These are phyloP conservation scores for Luzula sylvatica DNA, from an alignment of 176 grass and related monocot genomes.

Conservation along the genomic window DNA sequence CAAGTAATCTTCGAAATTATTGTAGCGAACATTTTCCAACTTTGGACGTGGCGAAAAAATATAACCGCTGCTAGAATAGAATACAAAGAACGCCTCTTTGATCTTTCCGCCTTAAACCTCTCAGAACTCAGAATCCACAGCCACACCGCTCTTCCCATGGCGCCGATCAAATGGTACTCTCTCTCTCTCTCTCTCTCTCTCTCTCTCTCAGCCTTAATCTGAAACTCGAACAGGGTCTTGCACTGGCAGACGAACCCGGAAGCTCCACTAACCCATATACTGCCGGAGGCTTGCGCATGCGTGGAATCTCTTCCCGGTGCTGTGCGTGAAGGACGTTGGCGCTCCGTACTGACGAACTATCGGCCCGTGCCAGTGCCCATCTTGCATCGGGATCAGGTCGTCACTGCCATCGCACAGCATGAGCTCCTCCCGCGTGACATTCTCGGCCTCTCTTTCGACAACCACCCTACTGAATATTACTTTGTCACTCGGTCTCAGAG, in stretches of 20 bases:
- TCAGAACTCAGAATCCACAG: too few relatives aligned
- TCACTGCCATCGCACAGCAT: too few relatives aligned
- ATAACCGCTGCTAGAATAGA: too few relatives aligned
- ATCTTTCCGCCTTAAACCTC: too few relatives aligned
- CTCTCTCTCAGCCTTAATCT: neutral
- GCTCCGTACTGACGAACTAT: slow-evolving; percentile 70
- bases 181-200: neutral
- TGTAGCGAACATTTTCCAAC: too few relatives aligned
- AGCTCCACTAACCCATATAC: slow-evolving; percentile 59
- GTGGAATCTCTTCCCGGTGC: slow-evolving; percentile 47
- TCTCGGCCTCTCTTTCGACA: slow-evolving; percentile 66
- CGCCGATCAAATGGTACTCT: slow-evolving; percentile 44
- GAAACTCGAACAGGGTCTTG: slow-evolving; percentile 75
- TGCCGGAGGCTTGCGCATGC: slow-evolving; percentile 57
- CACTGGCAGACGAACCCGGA: slow-evolving; percentile 76
- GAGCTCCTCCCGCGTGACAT: slow-evolving; percentile 74
- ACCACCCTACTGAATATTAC: slow-evolving; percentile 58
- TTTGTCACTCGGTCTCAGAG: slow-evolving; percentile 51
- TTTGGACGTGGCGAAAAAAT: too few relatives aligned
- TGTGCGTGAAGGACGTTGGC: slow-evolving; percentile 57
- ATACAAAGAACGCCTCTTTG: too few relatives aligned
- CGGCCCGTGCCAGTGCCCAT: too few relatives aligned
- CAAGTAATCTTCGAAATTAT: too few relatives aligned
- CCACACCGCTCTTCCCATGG: too few relatives aligned
- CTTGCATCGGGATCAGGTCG: neutral